Conservation (phyloP, 495 filamentous ascomycete species). For the Aspergillus nanangensis region DNA sequence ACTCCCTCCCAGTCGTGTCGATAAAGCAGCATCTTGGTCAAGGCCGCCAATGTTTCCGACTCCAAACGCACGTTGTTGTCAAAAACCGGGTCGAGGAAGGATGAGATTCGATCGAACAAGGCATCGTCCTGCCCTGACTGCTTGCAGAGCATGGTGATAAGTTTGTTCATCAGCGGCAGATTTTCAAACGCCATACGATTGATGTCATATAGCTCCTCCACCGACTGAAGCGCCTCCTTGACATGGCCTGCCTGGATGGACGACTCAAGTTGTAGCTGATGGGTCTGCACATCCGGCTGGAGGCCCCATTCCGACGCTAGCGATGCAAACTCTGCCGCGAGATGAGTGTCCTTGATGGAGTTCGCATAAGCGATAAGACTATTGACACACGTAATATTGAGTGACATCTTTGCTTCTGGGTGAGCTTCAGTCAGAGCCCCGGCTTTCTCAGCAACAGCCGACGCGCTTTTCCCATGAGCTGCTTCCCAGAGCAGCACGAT, state of each 20-base stretch:
- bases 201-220: slow-evolving; percentile 54
- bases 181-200: slow-evolving; percentile 51
- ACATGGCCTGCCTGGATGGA: slow-evolving; percentile 65
- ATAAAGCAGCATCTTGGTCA: slow-evolving; percentile 65
- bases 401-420: slow-evolving; percentile 30
- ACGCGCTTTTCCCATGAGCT: slow-evolving; percentile 61
- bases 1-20: slow-evolving; percentile 70
- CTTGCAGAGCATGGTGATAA: slow-evolving; percentile 71
- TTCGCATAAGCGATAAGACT: slow-evolving; percentile 69
- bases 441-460: slow-evolving; percentile 61
- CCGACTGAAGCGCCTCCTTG: slow-evolving; percentile 57
- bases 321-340: slow-evolving; percentile 66
- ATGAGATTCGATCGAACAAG: slow-evolving; percentile 61
- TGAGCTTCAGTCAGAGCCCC: slow-evolving; percentile 47
- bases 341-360: slow-evolving; percentile 60
- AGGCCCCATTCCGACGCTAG: slow-evolving; percentile 61
- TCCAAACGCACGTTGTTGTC: slow-evolving; percentile 65
- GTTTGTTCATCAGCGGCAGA: slow-evolving; percentile 63
- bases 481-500: slow-evolving; percentile 73
- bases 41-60: slow-evolving; percentile 63
- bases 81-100: slow-evolving; percentile 70
- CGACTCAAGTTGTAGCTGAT: slow-evolving; percentile 71
- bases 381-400: slow-evolving; percentile 72
- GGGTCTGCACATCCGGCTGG: slow-evolving; percentile 58
- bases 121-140: slow-evolving; percentile 40